These are phyloP conservation scores for Calonectria ilicicola DNA, from an alignment of 2,329 filamentous ascomycete genomes.

Conservation along the genomic window DNA sequence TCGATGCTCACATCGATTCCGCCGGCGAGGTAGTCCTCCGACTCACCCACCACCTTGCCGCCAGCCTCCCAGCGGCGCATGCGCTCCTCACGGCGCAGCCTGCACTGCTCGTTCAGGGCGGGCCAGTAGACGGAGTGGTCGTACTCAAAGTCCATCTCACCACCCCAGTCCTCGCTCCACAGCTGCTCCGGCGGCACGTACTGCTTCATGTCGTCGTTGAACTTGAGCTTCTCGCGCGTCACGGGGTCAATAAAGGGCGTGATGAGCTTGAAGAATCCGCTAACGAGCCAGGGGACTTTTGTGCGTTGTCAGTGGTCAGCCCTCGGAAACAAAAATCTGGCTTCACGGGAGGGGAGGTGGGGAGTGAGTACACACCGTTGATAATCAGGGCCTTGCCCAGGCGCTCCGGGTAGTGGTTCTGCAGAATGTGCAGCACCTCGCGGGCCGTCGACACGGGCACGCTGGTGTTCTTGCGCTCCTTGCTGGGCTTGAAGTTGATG, in stretches of 20 bases:
- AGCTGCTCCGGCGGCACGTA: constrained; percentile 88
- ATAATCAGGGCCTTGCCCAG: constrained; percentile 90
- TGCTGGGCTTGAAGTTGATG: constrained; percentile 90
- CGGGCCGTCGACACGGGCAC: constrained; percentile 82
- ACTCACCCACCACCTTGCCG: constrained; percentile 86
- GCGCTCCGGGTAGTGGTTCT: constrained; percentile 95
- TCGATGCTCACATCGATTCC: constrained; percentile 51
- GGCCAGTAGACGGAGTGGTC: constrained; percentile 93
- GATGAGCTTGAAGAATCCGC: constrained; percentile 96
- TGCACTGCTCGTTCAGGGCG: constrained; percentile 78
- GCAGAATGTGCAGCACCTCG: constrained; percentile 89
- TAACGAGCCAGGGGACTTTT: constrained; percentile 88
- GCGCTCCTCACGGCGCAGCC: constrained; percentile 72
- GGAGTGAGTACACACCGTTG: constrained; percentile 71
- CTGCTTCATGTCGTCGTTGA: constrained; percentile 90
- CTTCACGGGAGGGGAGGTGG: background rate
- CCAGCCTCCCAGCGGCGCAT: constrained; percentile 80
- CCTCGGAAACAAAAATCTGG: background rate
- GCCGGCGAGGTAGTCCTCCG: constrained; percentile 87
- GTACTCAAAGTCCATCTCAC: constrained; percentile 90
- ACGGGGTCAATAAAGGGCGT: constrained; percentile 96
- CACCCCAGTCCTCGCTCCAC: constrained; percentile 79
- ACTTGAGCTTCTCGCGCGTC: constrained; percentile 95
- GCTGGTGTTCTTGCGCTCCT: constrained; percentile 77
- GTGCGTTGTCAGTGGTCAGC: background rate